Conservation (phyloP, 1,284 basidiomycete genomes). For the Papiliotrema fonsecae region DNA sequence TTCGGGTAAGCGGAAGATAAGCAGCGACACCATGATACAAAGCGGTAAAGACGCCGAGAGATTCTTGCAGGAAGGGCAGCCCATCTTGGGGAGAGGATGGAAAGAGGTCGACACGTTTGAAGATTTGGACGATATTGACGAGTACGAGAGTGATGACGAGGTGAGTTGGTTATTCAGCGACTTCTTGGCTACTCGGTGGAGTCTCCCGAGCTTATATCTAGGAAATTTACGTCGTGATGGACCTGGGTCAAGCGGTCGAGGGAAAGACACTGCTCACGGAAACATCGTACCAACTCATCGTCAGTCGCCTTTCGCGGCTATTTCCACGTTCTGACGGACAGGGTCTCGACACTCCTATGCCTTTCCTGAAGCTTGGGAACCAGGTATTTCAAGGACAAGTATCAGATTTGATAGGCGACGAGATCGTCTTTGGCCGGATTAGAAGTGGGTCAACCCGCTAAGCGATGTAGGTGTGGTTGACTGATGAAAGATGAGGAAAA, state of each 20-base stretch:
- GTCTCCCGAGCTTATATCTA: slow-evolving; percentile 5
- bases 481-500: slow-evolving; percentile 17
- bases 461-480: background rate
- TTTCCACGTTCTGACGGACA: slow-evolving; percentile 11
- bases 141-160: slow-evolving; percentile 38
- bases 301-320: slow-evolving; percentile 11
- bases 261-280: slow-evolving; percentile 29
- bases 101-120: slow-evolving; percentile 33
- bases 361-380: slow-evolving; percentile 44
- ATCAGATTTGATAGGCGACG: slow-evolving; percentile 40
- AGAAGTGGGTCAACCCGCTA: slow-evolving; percentile 23
- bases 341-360: slow-evolving; percentile 45
- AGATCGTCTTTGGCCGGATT: slow-evolving; percentile 38
- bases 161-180: too few species aligned
- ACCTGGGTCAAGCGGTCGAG: slow-evolving; percentile 36
- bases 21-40: slow-evolving; percentile 4
- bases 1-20: too few species aligned
- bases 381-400: slow-evolving; percentile 40
- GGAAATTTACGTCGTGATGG: slow-evolving; percentile 39
- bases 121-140: slow-evolving; percentile 33
- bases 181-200: background rate
- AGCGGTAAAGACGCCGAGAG: slow-evolving; percentile 1
- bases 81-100: slow-evolving; percentile 37
- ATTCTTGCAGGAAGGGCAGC: slow-evolving; percentile 11
- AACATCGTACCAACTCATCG: slow-evolving; percentile 40